Base-by-base conservation (phyloP, 2,329 filamentous ascomycete species). In the Peltaster fructicola region DNA sequence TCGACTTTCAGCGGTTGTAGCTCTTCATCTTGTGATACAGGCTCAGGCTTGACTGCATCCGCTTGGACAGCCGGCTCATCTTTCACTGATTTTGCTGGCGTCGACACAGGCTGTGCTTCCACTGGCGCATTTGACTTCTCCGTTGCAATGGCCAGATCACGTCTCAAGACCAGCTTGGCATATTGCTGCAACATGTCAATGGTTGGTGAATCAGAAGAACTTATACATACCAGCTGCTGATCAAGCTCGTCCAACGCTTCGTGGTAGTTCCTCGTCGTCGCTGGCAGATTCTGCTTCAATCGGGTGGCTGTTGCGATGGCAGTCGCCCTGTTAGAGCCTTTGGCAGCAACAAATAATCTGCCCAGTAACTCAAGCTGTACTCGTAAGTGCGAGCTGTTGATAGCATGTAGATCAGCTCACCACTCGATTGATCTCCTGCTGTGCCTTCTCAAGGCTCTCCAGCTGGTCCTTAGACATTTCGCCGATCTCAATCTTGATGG, bases 221-320 rank as follows among this genome's bases (percentile, higher is more conserved):
- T 17, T 11, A 15, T 18, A 35, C 48, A 13, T 36, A 54, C 51
- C 19, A 63, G 39, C 26, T 63, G 52, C 21, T 49, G 47, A 35
- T 63, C 59, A 8, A 65, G 47, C 29, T 55, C 47, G 40, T 65
- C 59, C n/a, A 64, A 52, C n/a, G 55, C 53, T 22, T 58, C 50
- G 35, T 65, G 56, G 31, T 59, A 64, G 33, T 51, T 44, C 16
- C 48, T 44, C 9, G 48, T 43, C 14, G 55, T 54, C 9, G 38
- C 40, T 3, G 57, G 52, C 8, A 63, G 32, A 8, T 40, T 31
- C 15, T 44, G 35, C 27, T 44, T 47, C 24, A 54, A 45, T 32
- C 52, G 39, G n/a, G 34, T 29, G 14, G 42, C 36, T 25, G 44
- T 41, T 3, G 43, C 43, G 24, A 40, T 45, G 33, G 41, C 30